Conservation (phyloP, 129 eudicot genomes). For the Mikania micrantha region DNA sequence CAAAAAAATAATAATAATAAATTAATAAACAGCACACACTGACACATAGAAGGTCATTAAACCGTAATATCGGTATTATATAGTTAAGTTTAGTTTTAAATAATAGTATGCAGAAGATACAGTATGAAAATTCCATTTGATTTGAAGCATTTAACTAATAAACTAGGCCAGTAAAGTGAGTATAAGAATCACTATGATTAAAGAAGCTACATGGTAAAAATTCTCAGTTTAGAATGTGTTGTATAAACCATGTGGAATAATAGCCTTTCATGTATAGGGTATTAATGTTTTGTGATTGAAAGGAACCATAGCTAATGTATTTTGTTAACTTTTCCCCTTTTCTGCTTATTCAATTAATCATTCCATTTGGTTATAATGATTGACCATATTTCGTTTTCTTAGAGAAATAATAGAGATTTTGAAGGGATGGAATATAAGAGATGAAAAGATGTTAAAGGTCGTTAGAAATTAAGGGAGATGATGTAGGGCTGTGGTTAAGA, state of each 20-base stretch:
- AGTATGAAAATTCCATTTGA: neutral
- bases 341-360: neutral
- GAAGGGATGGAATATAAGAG: no score
- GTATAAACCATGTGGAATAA: neutral
- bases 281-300: neutral
- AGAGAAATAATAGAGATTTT: neutral
- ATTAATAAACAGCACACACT: constrained; percentile 2
- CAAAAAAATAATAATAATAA: no score
- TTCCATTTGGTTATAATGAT: neutral
- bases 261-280: neutral
- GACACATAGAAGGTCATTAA: neutral
- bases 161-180: neutral
- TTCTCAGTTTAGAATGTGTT: neutral
- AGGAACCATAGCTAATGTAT: neutral
- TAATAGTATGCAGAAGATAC: constrained; percentile 6
- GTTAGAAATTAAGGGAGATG: neutral
- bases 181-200: neutral
- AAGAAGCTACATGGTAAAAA: neutral
- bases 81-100: neutral
- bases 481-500: neutral
- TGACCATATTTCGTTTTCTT: neutral
- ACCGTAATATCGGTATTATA: neutral
- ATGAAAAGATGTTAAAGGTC: neutral
- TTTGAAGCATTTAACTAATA: neutral
- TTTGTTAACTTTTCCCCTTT: neutral